A percentile compares a stretch with the other conserved stretches of the same genome.
Evolutionary conservation across 2,329 filamentous ascomycete species (phyloP).

Genomic region (Xylaria multiplex): DNA sequence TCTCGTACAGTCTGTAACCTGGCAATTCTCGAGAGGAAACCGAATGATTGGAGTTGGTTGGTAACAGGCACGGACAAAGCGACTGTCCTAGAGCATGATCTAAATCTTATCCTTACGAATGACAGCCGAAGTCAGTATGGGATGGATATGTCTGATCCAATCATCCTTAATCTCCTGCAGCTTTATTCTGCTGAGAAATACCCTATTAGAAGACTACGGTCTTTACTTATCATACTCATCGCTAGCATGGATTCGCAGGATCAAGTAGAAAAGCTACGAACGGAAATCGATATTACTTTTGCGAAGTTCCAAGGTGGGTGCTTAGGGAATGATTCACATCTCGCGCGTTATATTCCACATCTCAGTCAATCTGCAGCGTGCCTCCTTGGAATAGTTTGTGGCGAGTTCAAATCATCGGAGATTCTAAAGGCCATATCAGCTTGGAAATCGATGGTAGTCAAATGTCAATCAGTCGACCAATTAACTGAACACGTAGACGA

Average conservation of each 20-base stretch:
- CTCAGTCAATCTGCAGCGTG: slow-evolving; percentile 59
- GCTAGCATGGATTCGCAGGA: slow-evolving; percentile 59
- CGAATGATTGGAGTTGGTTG: slow-evolving; percentile 65
- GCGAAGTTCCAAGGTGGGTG: slow-evolving; percentile 51
- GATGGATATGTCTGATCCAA: slow-evolving; percentile 57
- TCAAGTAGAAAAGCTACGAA: slow-evolving; percentile 53
- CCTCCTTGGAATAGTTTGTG: slow-evolving; percentile 55
- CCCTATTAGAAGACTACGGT: slow-evolving; percentile 63
- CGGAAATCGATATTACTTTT: slow-evolving; percentile 53
- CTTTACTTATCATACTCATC: slow-evolving; percentile 60
- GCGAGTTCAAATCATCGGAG: slow-evolving; percentile 49
- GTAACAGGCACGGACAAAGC: slow-evolving; percentile 63
- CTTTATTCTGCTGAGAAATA: slow-evolving; percentile 61
- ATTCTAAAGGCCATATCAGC: slow-evolving; percentile 52
- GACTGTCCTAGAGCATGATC: slow-evolving; percentile 69
- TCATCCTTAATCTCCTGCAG: slow-evolving; percentile 59
- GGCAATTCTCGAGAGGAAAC: slow-evolving; percentile 67
- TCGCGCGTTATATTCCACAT: slow-evolving; percentile 60
- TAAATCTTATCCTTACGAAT: slow-evolving; percentile 60
- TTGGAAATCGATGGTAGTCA: slow-evolving; percentile 58
- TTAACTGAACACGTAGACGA: slow-evolving; percentile 61
- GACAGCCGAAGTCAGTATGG: slow-evolving; percentile 49
- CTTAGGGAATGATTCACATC: slow-evolving; percentile 57
- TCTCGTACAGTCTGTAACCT: slow-evolving; percentile 69
- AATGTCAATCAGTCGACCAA: slow-evolving; percentile 53